Conservation (phyloP, 2,329 filamentous ascomycete species). For the Xylaria sp. region DNA sequence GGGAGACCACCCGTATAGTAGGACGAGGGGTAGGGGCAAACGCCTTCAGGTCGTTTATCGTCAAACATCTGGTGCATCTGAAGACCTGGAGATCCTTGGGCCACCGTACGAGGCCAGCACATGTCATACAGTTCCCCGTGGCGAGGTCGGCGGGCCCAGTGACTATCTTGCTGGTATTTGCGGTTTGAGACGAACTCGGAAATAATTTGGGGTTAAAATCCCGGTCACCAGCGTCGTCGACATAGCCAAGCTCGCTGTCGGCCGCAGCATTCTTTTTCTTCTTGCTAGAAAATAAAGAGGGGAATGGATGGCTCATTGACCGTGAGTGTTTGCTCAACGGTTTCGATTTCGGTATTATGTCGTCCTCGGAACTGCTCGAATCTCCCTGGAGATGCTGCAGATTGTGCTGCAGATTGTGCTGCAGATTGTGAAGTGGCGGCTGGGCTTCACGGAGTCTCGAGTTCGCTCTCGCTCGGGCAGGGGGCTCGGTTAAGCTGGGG, state of each 20-base stretch:
- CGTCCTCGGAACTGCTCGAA: slow-evolving; percentile 51
- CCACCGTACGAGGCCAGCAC: slow-evolving; percentile 80
- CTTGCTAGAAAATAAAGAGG: slow-evolving; percentile 68
- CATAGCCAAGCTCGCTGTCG: slow-evolving; percentile 40
- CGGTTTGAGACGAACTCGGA: slow-evolving; percentile 40
- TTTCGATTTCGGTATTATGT: slow-evolving; percentile 35
- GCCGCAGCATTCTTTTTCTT: slow-evolving; percentile 59
- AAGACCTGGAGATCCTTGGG: slow-evolving; percentile 75
- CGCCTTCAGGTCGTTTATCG: slow-evolving; percentile 78
- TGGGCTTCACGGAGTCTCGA: slow-evolving; percentile 37
- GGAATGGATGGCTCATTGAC: slow-evolving; percentile 82
- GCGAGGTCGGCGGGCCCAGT: slow-evolving; percentile 56
- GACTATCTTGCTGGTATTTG: slow-evolving; percentile 38
- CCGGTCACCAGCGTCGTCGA: slow-evolving; percentile 54
- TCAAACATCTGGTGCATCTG: slow-evolving; percentile 82
- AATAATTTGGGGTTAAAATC: slow-evolving; percentile 41
- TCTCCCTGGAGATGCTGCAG: slow-evolving; percentile 40
- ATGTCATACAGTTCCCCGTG: slow-evolving; percentile 83
- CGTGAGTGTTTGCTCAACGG: slow-evolving; percentile 55
- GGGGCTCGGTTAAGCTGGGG: slow-evolving; percentile 26
- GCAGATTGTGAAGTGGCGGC: slow-evolving; percentile 27
- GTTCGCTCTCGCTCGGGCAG: slow-evolving; percentile 35
- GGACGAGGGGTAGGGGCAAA: slow-evolving; percentile 36
- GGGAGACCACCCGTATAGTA: slow-evolving; percentile 29
- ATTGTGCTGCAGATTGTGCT: no score